Base-by-base conservation (phyloP, 192 early-diverging fungal species). In the Rhizophagus clarus region DNA sequence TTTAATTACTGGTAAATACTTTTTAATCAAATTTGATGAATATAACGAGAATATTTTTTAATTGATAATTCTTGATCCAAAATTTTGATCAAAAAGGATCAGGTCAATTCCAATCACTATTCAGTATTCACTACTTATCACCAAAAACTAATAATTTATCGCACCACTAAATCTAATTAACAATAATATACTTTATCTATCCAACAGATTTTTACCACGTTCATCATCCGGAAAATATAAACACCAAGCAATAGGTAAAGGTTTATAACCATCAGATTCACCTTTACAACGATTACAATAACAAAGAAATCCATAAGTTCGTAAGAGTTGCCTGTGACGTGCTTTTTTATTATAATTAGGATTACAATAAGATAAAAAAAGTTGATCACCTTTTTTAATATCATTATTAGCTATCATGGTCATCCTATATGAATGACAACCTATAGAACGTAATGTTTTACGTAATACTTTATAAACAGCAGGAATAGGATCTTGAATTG, bases 301-400 rank as follows among this genome's bases (percentile, higher is more conserved):
- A 66, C 63, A 66, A 3, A 66, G 10, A 29, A 66, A 66, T 29
- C 63, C 63, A 29, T 31, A 66, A 31, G 24, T 15, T 66, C 63
- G 1, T 66, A 66, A 66, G 2, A 66, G 15, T 31, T 26, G 29
- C 29, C 14, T 29, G 0, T 66, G 63, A 15, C 63, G 24, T 11
- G 26, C 4, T 4, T 11, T 26, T 66, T 66, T 66, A 28, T 29
- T 29, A 66, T 66, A 31, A 31, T 29, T 15, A 26, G 24, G 29
- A 31, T 66, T 26, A 31, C 26, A 31, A 66, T 66, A 66, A 10
- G 63, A 12, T 10, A 31, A 66, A 31, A 17, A 66, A 66, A 66
- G 24, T 66, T 66, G 26, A 29, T 66, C 63, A 29, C 67, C 67
- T 22, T 69, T 69, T 34, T 34, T 69, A 12, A 69, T 32, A 69